Conservation (phyloP, 2,329 filamentous ascomycete species). For the Alternaria triticimaculans region DNA sequence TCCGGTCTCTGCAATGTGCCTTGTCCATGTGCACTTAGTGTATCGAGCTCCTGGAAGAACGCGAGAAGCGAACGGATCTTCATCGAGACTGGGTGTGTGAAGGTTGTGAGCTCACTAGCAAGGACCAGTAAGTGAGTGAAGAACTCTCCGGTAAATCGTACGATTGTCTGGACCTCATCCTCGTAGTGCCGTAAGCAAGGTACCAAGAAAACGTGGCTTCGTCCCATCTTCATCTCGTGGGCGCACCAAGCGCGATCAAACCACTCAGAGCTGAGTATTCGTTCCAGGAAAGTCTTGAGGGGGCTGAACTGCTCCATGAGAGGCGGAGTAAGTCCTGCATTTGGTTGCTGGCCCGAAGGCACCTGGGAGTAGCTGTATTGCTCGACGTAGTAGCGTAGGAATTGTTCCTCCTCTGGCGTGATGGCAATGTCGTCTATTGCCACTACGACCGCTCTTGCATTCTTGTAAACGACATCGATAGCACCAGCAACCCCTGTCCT, state of each 20-base stretch:
- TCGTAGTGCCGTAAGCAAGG: constrained; percentile 39
- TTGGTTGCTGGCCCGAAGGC: constrained; percentile 30
- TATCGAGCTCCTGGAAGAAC: constrained; percentile 20
- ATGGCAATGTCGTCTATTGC: constrained; percentile 52
- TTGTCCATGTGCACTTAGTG: constrained; percentile 4
- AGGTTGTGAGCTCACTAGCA: constrained; percentile 29
- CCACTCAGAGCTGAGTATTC: constrained; percentile 51
- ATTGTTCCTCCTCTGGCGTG: constrained; percentile 42
- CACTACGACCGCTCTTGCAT: constrained; percentile 50
- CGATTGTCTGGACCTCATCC: constrained; percentile 30
- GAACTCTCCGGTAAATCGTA: constrained; percentile 52
- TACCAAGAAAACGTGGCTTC: constrained; percentile 51
- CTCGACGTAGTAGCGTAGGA: constrained; percentile 49
- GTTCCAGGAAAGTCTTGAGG: constrained; percentile 41
- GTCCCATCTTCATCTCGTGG: constrained; percentile 53
- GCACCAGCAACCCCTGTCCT: constrained; percentile 49
- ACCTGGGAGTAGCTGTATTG: constrained; percentile 42
- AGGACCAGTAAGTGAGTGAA: constrained; percentile 51
- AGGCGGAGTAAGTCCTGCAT: constrained; percentile 34
- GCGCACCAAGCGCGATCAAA: constrained; percentile 55
- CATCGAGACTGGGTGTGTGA: constrained; percentile 16
- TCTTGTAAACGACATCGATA: constrained; percentile 53
- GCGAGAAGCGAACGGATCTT: constrained; percentile 31
- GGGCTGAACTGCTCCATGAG: constrained; percentile 36
- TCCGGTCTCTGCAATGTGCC: constrained; percentile 23